Conservation (phyloP, 2,329 filamentous ascomycete genomes). For the Fusarium pseudonygamai region DNA sequence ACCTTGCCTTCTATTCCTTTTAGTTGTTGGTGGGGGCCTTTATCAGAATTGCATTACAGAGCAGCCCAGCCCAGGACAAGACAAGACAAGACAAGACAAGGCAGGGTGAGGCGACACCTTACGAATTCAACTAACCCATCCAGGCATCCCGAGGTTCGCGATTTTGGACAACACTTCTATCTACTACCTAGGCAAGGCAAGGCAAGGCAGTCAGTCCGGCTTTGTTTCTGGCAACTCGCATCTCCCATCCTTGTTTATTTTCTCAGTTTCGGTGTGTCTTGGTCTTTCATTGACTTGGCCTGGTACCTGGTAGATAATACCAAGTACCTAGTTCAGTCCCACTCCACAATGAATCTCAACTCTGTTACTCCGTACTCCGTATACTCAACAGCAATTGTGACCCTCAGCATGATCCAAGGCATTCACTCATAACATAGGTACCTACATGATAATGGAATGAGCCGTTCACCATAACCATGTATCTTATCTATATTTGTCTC, state of each 20-base stretch:
- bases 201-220: not conserved
- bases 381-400: not conserved
- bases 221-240: not conserved
- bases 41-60: not conserved
- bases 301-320: not conserved
- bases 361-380: not conserved
- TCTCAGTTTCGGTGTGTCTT: not conserved
- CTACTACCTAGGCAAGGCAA: not conserved
- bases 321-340: not conserved
- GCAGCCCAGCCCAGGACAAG: not conserved
- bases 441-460: not conserved
- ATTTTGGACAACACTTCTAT: not conserved
- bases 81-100: not conserved
- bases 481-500: not conserved
- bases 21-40: not conserved
- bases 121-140: conserved; percentile 18
- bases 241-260: not conserved
- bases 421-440: not conserved
- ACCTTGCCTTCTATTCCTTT: not conserved
- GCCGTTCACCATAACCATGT: not conserved
- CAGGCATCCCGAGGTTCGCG: conserved; percentile 11
- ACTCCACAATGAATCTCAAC: not conserved
- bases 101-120: not conserved
- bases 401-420: not conserved
- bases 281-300: not conserved